Conservation (phyloP, 805 yeast genomes). For the Saturnispora ahearnii region DNA sequence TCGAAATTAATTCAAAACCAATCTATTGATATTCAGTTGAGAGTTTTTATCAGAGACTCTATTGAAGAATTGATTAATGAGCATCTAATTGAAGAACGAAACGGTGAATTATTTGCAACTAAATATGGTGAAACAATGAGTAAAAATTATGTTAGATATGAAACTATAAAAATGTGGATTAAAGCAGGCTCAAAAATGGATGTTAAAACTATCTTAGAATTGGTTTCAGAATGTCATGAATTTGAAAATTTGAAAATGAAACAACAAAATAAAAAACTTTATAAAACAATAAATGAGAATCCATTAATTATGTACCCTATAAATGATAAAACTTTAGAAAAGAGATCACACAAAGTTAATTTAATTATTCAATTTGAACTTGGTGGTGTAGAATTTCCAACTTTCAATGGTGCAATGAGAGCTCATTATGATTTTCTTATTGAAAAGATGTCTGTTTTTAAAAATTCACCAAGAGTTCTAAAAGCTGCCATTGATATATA, state of each 20-base stretch:
- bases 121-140: constrained; percentile 41
- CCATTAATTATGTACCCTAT: constrained; percentile 32
- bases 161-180: constrained; percentile 33
- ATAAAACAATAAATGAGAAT: constrained; percentile 34
- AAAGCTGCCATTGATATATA: constrained; percentile 38
- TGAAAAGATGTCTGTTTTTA: constrained; percentile 37
- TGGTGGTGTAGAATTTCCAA: constrained; percentile 41
- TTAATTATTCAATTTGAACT: constrained; percentile 41
- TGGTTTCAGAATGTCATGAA: constrained; percentile 33
- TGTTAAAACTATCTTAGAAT: constrained; percentile 16
- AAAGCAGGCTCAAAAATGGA: constrained; percentile 12
- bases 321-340: constrained; percentile 23
- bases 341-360: constrained; percentile 31
- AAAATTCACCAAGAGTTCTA: constrained; percentile 34
- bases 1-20: constrained; percentile 18
- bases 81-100: constrained; percentile 22
- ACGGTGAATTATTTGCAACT: constrained; percentile 25
- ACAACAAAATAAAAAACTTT: constrained; percentile 37
- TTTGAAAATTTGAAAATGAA: constrained; percentile 34
- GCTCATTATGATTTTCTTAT: constrained; percentile 32
- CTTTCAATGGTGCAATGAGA: constrained; percentile 32
- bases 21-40: constrained; percentile 4
- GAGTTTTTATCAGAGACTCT: constrained; percentile 12
- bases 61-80: constrained; percentile 27
- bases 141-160: constrained; percentile 36